Evolutionary conservation across 1,284 basidiomycete genomes (phyloP), one percentile per base, ranked within the genome.

Genomic region (Rhodotorula sp.): DNA sequence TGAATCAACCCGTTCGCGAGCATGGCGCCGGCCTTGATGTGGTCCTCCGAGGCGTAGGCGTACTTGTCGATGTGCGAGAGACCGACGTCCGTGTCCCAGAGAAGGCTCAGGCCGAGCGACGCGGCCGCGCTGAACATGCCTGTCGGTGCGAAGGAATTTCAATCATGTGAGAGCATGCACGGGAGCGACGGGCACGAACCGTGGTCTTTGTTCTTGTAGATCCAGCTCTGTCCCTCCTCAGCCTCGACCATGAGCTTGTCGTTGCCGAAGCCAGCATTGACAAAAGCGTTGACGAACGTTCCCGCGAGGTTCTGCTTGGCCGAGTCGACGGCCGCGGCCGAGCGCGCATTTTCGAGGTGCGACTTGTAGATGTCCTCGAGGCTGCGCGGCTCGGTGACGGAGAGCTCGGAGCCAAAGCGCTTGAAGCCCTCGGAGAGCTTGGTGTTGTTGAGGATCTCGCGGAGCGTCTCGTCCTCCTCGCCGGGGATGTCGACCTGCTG

Each of bases 171-270:
- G 56, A 42, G 10, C 8, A 16, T 3, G 16, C 4, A 17, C 16
- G 16, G n/a, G 45, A 44, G 4, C 13, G 44, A 77, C 9, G 9
- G n/a, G 10, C 25, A 9, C 85, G 46, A 74, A 89, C 91, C 92
- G 74, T 97, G 91, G 68, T 98, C 96, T 84, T 98, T 98, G 85
- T 98, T 98, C 87, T 98, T 98, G 86, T 99, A 99, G 75, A 99
- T 94, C 92, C 95, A 99, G 78, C 92, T 95, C 82, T 90, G 91
- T 34, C 96, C 96, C 80, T 97, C 95, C 69, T 93, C 91, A 1
- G 95, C 95, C 78, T 91, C 90, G 8, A 96, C 94, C 90, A 99
- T 95, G 68, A 99, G 87, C 82, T 97, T 97, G 81, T 99, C 97
- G 81, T 99, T 99, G 25, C 95, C 95, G 80, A 97, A 99, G 0